Percentiles rank a stretch among this genome's conserved stretches.
Evolutionary conservation across 345 rosid species (phyloP).

Genomic region (Jatropha curcas): DNA sequence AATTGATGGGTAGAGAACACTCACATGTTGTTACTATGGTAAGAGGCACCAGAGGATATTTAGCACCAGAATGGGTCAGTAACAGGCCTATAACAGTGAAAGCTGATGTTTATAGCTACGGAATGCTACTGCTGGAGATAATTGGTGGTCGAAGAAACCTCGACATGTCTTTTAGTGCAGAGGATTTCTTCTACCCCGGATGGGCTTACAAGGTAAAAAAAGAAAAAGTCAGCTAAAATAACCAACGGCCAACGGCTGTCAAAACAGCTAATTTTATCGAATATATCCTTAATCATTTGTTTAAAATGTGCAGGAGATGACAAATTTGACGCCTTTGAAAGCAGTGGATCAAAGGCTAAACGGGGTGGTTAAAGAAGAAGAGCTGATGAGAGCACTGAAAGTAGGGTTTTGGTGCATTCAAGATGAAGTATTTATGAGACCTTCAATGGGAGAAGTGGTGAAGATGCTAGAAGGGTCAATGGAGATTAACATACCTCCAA

Average conservation of each 20-base stretch:
- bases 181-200: slow-evolving; percentile 75
- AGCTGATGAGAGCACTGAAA: slow-evolving; percentile 26
- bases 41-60: slow-evolving; percentile 34
- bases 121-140: slow-evolving; percentile 36
- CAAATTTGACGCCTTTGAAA: slow-evolving; percentile 21
- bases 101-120: slow-evolving; percentile 38
- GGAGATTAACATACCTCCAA: slow-evolving; percentile 58
- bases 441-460: slow-evolving; percentile 38
- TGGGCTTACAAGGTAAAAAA: slow-evolving; percentile 73
- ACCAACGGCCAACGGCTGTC: too few relatives aligned
- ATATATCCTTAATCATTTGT: not conserved
- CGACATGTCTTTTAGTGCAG: slow-evolving; percentile 29
- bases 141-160: slow-evolving; percentile 36
- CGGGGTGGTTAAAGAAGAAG: slow-evolving; percentile 30
- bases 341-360: slow-evolving; percentile 27
- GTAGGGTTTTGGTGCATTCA: slow-evolving; percentile 39
- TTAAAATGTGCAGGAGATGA: slow-evolving; percentile 15
- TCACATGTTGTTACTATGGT: slow-evolving; percentile 39
- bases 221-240: too few relatives aligned
- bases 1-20: slow-evolving; percentile 38
- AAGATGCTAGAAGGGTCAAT: slow-evolving; percentile 33
- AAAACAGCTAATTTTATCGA: too few relatives aligned
- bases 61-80: slow-evolving; percentile 38
- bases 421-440: slow-evolving; percentile 33
- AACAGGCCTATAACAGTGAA: slow-evolving; percentile 36